Conservation (phyloP, 495 filamentous ascomycete genomes). For the Daldinia vernicosa region DNA sequence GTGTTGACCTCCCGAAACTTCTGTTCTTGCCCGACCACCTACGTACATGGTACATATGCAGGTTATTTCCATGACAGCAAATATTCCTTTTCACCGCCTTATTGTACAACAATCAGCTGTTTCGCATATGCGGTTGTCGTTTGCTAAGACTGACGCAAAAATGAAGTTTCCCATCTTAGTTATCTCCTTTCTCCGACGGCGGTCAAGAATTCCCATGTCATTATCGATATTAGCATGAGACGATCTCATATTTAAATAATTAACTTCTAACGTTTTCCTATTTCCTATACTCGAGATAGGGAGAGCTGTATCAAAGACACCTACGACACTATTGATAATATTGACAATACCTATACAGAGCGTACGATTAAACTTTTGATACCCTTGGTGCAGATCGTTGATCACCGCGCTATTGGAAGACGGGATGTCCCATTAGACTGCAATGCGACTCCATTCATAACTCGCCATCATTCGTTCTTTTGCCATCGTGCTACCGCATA, state of each 20-base stretch:
- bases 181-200: constrained; percentile 20
- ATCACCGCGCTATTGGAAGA: constrained; percentile 22
- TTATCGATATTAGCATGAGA: background rate
- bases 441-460: constrained; percentile 14
- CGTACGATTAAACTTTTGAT: constrained; percentile 18
- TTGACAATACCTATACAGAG: too few relatives aligned
- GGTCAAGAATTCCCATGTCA: constrained; percentile 19
- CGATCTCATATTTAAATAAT: background rate
- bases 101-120: constrained; percentile 19
- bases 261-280: background rate
- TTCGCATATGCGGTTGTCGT: constrained; percentile 24
- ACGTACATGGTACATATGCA: constrained; percentile 30
- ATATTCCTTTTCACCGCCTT: constrained; percentile 30
- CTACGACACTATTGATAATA: constrained; percentile 7
- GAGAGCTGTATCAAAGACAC: background rate
- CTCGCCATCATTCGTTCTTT: constrained; percentile 10
- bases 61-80: constrained; percentile 11
- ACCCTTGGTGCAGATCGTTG: constrained; percentile 35
- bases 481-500: constrained; percentile 24
- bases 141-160: constrained; percentile 35
- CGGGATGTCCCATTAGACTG: constrained; percentile 11
- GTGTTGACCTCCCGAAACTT: constrained; percentile 25
- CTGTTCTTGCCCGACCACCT: constrained; percentile 13
- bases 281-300: background rate
- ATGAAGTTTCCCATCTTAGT: constrained; percentile 10